A percentile compares a stretch with the other conserved stretches of the same genome.
phyloP scores from a whole-genome alignment of 2,329 filamentous ascomycete genomes.

The Aspergillus neoniger region DNA sequence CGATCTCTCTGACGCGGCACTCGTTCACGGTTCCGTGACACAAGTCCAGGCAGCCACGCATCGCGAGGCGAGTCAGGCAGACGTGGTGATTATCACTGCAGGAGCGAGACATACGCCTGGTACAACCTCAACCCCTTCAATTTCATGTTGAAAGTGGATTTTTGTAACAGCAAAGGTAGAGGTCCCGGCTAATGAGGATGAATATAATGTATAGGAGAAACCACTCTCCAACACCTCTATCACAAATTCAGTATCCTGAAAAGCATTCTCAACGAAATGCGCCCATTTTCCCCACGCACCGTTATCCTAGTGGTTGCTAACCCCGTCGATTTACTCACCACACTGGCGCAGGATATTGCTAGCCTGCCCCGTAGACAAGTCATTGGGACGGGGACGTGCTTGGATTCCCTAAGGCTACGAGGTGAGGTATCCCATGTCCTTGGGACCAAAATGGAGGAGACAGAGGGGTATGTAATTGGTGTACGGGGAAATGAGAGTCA shows the following conservation, averaged over 20 bases:
- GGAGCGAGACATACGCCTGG: conserved; percentile 54
- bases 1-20: conserved; percentile 55
- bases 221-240: conserved; percentile 49
- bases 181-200: not conserved
- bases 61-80: conserved; percentile 53
- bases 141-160: not conserved
- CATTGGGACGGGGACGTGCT: conserved; percentile 56
- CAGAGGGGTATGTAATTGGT: conserved; percentile 10
- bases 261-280: conserved; percentile 52
- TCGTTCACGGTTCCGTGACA: conserved; percentile 37
- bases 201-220: conserved; percentile 38
- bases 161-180: too few species aligned
- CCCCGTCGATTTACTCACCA: conserved; percentile 58
- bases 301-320: conserved; percentile 57
- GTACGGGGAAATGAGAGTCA: conserved; percentile 27
- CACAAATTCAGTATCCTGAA: conserved; percentile 46
- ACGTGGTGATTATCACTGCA: conserved; percentile 58
- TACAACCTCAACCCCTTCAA: conserved; percentile 12
- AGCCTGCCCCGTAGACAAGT: conserved; percentile 54
- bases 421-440: conserved; percentile 17
- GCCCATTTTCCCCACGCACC: conserved; percentile 50
- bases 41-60: conserved; percentile 49
- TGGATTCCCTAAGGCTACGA: conserved; percentile 55
- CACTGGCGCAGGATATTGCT: conserved; percentile 51
- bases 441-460: conserved; percentile 11